Percentiles rank a stretch among this genome's conserved stretches.
Evolutionary conservation across 306 rosid genomes (phyloP).

Genomic region (Inga leiocalycina): DNA sequence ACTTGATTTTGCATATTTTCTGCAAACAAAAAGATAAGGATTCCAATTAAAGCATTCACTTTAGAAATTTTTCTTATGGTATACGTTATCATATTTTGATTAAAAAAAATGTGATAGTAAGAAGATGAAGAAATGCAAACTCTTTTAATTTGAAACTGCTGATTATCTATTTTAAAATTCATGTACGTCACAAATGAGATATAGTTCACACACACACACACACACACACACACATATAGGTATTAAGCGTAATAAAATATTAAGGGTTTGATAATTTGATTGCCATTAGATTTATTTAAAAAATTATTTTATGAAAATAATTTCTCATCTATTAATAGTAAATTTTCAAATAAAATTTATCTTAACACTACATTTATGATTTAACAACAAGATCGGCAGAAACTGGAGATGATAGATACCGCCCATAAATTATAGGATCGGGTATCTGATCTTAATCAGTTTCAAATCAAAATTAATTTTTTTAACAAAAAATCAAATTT

Average conservation of each 20-base stretch:
- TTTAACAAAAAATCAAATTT: no score
- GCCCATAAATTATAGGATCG: not conserved
- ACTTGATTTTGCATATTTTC: no score
- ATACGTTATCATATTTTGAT: not conserved
- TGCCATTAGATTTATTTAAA: not conserved
- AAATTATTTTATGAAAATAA: not conserved
- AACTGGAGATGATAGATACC: not conserved
- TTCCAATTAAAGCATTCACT: not conserved
- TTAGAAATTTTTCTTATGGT: no score
- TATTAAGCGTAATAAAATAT: no score
- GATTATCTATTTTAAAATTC: not conserved
- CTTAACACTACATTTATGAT: not conserved
- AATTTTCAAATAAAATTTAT: not conserved
- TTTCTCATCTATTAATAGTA: no score
- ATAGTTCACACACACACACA: no score
- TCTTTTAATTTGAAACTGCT: no score
- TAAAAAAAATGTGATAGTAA: not conserved
- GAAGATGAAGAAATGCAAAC: not conserved
- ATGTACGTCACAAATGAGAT: not conserved
- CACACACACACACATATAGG: no score
- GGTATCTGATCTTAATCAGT: not conserved
- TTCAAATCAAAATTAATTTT: not conserved
- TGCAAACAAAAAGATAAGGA: not conserved
- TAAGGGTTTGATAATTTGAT: no score
- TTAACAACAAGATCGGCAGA: not conserved